Conservation (phyloP, 495 filamentous ascomycete species). For the Penicillium canariense region DNA sequence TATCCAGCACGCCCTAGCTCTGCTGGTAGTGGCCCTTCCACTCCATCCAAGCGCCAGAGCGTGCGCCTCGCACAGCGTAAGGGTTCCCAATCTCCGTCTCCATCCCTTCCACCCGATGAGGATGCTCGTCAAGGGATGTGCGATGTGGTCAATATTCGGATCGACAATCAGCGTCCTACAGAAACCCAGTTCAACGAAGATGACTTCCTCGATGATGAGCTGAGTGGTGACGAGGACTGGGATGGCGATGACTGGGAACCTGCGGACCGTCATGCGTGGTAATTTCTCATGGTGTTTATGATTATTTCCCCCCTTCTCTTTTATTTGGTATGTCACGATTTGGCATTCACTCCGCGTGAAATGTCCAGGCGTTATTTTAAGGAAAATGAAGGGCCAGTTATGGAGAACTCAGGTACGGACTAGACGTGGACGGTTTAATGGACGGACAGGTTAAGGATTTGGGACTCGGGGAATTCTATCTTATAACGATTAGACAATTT, state of each 20-base stretch:
- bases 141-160: conserved; percentile 70
- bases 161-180: conserved; percentile 77
- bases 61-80: conserved; percentile 36
- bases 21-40: conserved; percentile 15
- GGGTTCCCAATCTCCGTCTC: conserved; percentile 3
- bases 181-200: conserved; percentile 72
- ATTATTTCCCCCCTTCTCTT: background rate
- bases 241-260: conserved; percentile 45
- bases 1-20: conserved; percentile 8
- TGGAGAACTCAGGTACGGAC: too few relatives aligned
- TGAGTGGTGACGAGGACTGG: conserved; percentile 79
- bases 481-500: too few relatives aligned
- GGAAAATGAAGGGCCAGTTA: too few relatives aligned
- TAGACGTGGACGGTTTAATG: too few relatives aligned
- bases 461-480: too few relatives aligned
- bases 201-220: conserved; percentile 75
- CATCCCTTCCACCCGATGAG: conserved; percentile 8
- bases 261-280: conserved; percentile 31
- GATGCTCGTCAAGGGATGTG: conserved; percentile 68
- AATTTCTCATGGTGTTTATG: background rate
- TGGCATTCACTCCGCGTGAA: too few relatives aligned
- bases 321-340: too few relatives aligned
- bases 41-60: conserved; percentile 42
- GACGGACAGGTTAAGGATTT: too few relatives aligned
- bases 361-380: too few relatives aligned